Conservation (phyloP, 2,329 filamentous ascomycete species). For the Trichothecium roseum region DNA sequence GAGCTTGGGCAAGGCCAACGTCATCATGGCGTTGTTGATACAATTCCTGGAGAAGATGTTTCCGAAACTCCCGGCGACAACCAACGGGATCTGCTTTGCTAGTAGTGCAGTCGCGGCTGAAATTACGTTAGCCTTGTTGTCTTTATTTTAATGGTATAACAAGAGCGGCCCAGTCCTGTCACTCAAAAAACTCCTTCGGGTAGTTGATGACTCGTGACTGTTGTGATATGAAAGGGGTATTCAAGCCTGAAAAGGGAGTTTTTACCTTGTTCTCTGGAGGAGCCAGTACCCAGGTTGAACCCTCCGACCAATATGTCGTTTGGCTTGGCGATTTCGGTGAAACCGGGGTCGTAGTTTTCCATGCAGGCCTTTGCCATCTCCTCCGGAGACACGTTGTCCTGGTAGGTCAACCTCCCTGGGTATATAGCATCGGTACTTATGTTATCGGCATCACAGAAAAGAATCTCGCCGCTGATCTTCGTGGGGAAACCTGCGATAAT, state of each 20-base stretch:
- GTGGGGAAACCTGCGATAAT: constrained; percentile 82
- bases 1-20: constrained; percentile 58
- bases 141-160: neutral
- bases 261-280: constrained; percentile 54
- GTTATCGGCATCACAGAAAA: constrained; percentile 74
- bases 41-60: constrained; percentile 72
- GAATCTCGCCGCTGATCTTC: constrained; percentile 72
- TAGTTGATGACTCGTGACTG: constrained; percentile 1
- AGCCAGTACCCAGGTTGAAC: constrained; percentile 83
- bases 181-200: no score
- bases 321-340: constrained; percentile 49
- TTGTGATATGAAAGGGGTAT: neutral
- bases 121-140: neutral
- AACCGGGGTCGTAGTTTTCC: constrained; percentile 80
- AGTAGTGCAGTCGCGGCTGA: constrained; percentile 83
- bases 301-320: constrained; percentile 78
- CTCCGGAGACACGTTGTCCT: constrained; percentile 66
- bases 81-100: constrained; percentile 69
- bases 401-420: constrained; percentile 84
- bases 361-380: constrained; percentile 87
- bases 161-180: no score
- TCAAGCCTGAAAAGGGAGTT: neutral
- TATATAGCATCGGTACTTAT: constrained; percentile 92
- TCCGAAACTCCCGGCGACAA: constrained; percentile 70
- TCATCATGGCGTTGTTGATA: constrained; percentile 71